Base-by-base conservation (phyloP, 192 early-diverging fungal genomes). In the Pilobolus umbonatus region DNA sequence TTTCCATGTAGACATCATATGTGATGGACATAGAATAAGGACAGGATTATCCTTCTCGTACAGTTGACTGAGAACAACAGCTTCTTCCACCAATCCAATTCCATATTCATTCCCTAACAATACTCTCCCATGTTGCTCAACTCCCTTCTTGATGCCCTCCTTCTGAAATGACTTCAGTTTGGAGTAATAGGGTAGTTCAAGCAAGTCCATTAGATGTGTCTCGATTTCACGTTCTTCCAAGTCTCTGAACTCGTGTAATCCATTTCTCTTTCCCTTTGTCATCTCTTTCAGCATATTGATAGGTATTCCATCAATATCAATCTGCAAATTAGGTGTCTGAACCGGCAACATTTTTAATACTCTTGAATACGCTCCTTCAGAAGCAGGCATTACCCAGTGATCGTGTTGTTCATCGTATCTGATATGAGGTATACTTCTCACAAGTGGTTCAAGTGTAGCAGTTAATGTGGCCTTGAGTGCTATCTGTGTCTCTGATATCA, bases 51-150 rank as follows among this genome's bases (percentile, higher is more conserved):
- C 42, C 2, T 24, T 55, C 12, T 39, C 14, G 50, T 80, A 80
- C 28, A 46, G 67, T 17, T 60, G 32, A 28, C 60, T 66, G 0
- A 78, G 44, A 7, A 66, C 57, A 15, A 81, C 30, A 4, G 75
- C 68, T 49, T 81, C 93, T 62, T 95, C 85, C 17, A 85, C 88
- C 67, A 87, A 85, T 29, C 87, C 88, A 28, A 87, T 68, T 31
- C 87, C 91, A 91, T 95, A 95, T 72, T 93, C 91, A 62, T 96
- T 92, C 43, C 93, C 94, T 45, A 96, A 70, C 56, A 99, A 55
- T 10, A 77, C 58, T 26, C 73, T 46, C 0, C 72, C 78, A 12
- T 60, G 17, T n/a, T 35, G 38, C 39, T 28, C 34, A n/a, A 80
- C 6, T 2, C 54, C 60, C 40, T 57, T 22, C 22, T 31, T 28